Base-by-base conservation (phyloP, 306 rosid species). In the Gastrolobium villosum region DNA sequence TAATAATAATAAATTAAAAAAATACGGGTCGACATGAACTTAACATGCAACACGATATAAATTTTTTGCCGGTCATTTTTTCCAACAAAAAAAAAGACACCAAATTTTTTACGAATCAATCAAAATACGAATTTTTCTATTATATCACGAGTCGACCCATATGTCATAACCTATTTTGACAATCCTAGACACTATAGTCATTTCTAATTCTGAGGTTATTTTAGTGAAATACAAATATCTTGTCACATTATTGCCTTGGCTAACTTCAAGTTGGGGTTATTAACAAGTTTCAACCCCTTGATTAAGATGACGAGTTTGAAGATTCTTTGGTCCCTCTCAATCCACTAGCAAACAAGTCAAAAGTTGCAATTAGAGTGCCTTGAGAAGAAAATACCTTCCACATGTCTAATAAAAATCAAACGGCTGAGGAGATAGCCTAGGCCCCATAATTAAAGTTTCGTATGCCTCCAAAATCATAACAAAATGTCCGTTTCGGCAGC, bases 271-370 rank as follows among this genome's bases (percentile, higher is more conserved):
- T 10, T 74, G 55, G 77, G 88, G 86, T 41, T 53, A 80, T 78
- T 62, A 79, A 72, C 74, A 67, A 46, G 68, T 61, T 75, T 70
- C 79, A 84, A 80, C 78, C 36, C 57, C 67, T 44, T 75, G 52
- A 79, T 72, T 48, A 31, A n/a, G 65, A 4, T 60, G 55, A 15
- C 34, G 40, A 49, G 46, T 74, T 53, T 15, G 30, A 76, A 83
- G 90, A 88, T 86, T 85, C 89, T 74, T 79, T 61, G 84, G 88
- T 32, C 74, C 90, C 86, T n/a, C 65, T 13, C 28, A 79, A 53
- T 77, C 88, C 88, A 80, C 84, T 39, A 48, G 5, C 46, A 60
- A 81, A 76, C 72, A 86, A 89, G 89, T 89, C 93, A 87, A 91
- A 85, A 82, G 88, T 69, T 80, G 87, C 63, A 83, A 87, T 91